Base-by-base conservation (phyloP, 305 asterid genomes). In the Fraxinus paxiana region DNA sequence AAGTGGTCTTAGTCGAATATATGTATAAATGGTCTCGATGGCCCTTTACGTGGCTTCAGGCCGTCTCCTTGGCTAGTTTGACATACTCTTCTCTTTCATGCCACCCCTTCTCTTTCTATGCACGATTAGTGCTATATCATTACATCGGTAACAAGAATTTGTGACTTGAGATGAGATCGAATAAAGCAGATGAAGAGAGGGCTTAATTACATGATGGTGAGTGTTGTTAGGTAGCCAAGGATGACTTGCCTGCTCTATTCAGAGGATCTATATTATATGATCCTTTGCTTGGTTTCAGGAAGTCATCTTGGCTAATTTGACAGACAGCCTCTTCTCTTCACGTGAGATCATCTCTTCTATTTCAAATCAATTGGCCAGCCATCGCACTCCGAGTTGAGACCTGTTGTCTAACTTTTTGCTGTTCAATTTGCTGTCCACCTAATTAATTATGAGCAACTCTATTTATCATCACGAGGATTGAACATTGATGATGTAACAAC, bases 201-300 rank as follows among this genome's bases (percentile, higher is more conserved):
- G 70, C 89, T 87, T n/a, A n/a, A n/a, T n/a, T 51, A 56, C 87
- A 87, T 87, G 95, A 82, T 70, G 85, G 82, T 51, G 90, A 81
- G 83, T 46, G 73, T 77, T 46, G 86, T 89, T 87, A 83, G 92
- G 89, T 90, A 92, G 94, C 94, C 96, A 89, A 91, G 96, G 92
- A 91, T 91, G 94, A 89, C 94, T 92, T 92, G 96, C 94, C 94
- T 87, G 89, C 88, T 77, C 86, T 83, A 84, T 63, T 84, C 9
- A 30, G 5, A 31, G 34, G 67, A 48, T 76, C 28, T 54, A 26
- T 22, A 31, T 76, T 26, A 54, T 54, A 46, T 9, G 34, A 4
- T 12, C 33, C 22, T 77, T 31, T 9, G 51, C 73, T 83, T 81
- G 90, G 87, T 79, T 79, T 82, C 81, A 69, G 85, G 89, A 87